A percentile compares a stretch with the other conserved stretches of the same genome.
Evolutionary conservation across 2,329 filamentous ascomycete species (phyloP).

Genomic region (Rutstroemia sp.): DNA sequence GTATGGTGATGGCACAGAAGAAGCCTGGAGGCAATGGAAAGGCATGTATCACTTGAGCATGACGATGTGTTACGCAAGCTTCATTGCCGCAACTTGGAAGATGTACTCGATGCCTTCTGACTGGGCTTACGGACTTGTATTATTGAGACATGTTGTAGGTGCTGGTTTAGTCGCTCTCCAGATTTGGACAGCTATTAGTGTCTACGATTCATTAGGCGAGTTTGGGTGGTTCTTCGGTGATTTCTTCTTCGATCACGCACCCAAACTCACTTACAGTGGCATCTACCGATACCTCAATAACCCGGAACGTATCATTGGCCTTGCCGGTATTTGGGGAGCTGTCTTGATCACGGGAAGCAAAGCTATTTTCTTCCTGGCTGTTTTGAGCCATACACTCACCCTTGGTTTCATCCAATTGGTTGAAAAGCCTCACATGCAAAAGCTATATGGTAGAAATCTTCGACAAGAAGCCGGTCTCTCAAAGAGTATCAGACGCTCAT

Average conservation of each 20-base stretch:
- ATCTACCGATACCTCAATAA: conserved; percentile 99
- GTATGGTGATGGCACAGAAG: conserved; percentile 80
- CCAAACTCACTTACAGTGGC: conserved; percentile 88
- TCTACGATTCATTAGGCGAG: conserved; percentile 92
- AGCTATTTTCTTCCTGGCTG: conserved; percentile 76
- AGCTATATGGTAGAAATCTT: conserved; percentile 81
- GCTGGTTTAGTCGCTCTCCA: conserved; percentile 75
- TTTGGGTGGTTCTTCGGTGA: conserved; percentile 99
- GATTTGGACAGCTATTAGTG: conserved; percentile 85
- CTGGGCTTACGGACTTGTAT: conserved; percentile 78
- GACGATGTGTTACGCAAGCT: conserved; percentile 81
- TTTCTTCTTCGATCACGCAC: conserved; percentile 89
- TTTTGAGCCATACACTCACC: conserved; percentile 78
- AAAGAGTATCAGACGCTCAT: conserved; percentile 78
- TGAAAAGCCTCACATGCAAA: conserved; percentile 96
- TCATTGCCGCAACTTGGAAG: conserved; percentile 90
- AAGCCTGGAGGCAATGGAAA: conserved; percentile 98
- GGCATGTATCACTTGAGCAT: conserved; percentile 90
- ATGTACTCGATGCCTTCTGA: conserved; percentile 83
- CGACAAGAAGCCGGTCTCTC: conserved; percentile 84
- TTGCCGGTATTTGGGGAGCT: conserved; percentile 91
- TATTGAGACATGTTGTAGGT: conserved; percentile 83
- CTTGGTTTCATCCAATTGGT: conserved; percentile 86
- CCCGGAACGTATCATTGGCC: conserved; percentile 86
- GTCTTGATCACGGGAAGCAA: conserved; percentile 89